A percentile compares a stretch with the other conserved stretches of the same genome.
These are phyloP conservation scores for Rhododendron simsii DNA, from an alignment of 148 eudicot genomes.

Conservation along the genomic window DNA sequence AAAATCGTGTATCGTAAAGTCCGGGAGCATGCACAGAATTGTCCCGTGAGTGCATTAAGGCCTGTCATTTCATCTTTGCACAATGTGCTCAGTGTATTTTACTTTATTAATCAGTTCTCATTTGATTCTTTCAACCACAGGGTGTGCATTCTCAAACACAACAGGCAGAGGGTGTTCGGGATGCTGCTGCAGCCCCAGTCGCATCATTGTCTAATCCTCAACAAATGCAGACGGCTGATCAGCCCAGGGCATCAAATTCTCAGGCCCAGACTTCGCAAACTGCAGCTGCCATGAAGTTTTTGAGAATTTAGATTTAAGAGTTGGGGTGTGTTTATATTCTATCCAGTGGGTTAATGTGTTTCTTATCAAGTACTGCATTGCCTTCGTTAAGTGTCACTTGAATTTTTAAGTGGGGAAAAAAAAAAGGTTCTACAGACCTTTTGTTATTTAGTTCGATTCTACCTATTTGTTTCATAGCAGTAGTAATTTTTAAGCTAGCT, in stretches of 20 bases:
- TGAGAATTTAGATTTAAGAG: too few relatives aligned
- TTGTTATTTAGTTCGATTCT: too few relatives aligned
- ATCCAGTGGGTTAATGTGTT: too few relatives aligned
- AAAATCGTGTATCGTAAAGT: constrained; percentile 88
- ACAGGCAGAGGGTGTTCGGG: constrained; percentile 34
- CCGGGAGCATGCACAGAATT: constrained; percentile 80
- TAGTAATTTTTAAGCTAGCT: too few relatives aligned
- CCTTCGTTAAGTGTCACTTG: too few relatives aligned
- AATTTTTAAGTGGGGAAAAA: too few relatives aligned
- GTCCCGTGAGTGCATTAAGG: constrained; percentile 50
- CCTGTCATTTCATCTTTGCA: neutral
- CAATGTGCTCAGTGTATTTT: neutral
- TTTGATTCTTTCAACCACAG: constrained; percentile 23
- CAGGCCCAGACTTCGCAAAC: constrained; percentile 54
- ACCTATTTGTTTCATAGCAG: too few relatives aligned
- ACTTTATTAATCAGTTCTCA: neutral
- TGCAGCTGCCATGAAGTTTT: constrained; percentile 11
- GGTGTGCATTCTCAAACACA: constrained; percentile 55
- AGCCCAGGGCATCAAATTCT: constrained; percentile 30
- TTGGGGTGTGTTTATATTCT: too few relatives aligned
- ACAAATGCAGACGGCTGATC: too few relatives aligned
- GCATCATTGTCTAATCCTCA: neutral
- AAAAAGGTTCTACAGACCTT: too few relatives aligned
- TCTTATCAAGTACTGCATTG: too few relatives aligned
- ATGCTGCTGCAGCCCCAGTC: constrained; percentile 32